Evolutionary conservation across 257 asterid genomes (phyloP), one percentile per base, ranked within the genome.

Genomic region (Solanum piurae): DNA sequence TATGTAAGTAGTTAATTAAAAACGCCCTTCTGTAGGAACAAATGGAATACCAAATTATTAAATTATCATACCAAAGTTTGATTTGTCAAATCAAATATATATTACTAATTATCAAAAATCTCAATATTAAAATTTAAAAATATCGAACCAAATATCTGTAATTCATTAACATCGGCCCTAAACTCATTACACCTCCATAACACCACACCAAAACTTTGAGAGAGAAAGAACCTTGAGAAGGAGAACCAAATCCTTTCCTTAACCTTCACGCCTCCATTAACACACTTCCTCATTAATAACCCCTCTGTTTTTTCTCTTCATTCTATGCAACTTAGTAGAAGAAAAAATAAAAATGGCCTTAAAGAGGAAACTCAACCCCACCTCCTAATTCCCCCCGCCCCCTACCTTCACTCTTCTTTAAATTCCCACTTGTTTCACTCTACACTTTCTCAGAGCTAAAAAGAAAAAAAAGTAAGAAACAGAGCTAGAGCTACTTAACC

Each of bases 231-330:
- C 96, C 95, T 94, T 88, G 96, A 95, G 96, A 83, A 87, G 88
- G 90, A 91, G 89, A 89, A 87, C 91, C 90, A 90, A 92, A 92
- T 94, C 94, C 89, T 89, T 93, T 91, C 82, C 95, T 95, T 92
- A 58, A 90, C 90, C 90, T 93, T 89, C 92, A 94, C 98, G 94
- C 94, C 96, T 94, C 93, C 93, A 85, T 89, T 90, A 36, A 86
- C 86, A 68, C 88, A 16, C 77, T n/a, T n/a, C 21, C 33, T 86
- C 88, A 60, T 72, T 37, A 55, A 64, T 20, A 74, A 44, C 52
- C 62, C n/a, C 84, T 13, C 55, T 87, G n/a, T 29, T 10, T 6
- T 40, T 79, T 73, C 84, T 71, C 66, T 68, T 49, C 88, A 86
- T 46, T 86, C 68, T 29, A 85, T 37, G 80, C 27, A 62, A 7